Percentiles rank a stretch among this genome's conserved stretches.
Conservation (phyloP, 2,329 filamentous ascomycete species). For the Alternaria arbusti region DNA sequence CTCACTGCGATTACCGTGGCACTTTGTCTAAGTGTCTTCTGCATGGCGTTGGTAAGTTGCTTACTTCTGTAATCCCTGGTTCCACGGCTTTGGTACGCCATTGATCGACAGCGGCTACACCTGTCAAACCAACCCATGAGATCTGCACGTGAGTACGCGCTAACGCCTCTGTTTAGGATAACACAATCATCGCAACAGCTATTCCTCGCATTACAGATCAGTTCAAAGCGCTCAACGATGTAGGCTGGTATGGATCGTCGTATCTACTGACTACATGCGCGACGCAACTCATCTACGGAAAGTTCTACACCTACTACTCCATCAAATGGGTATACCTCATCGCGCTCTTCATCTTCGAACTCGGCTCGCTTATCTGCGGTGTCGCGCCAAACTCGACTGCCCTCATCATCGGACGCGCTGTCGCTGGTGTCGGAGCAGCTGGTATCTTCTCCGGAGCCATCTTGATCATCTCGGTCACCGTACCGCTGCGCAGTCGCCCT, state of each 20-base stretch:
- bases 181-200: slow-evolving; percentile 58
- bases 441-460: slow-evolving; percentile 59
- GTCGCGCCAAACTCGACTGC: slow-evolving; percentile 57
- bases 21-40: slow-evolving; percentile 47
- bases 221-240: slow-evolving; percentile 54
- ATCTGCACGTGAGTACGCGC: not conserved
- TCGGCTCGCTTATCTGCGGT: slow-evolving; percentile 60
- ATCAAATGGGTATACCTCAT: slow-evolving; percentile 56
- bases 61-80: not conserved
- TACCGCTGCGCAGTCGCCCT: slow-evolving; percentile 55
- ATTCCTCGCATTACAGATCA: slow-evolving; percentile 58
- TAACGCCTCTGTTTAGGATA: slow-evolving; percentile 40
- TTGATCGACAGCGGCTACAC: slow-evolving; percentile 2
- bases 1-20: slow-evolving; percentile 42
- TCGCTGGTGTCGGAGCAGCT: slow-evolving; percentile 59
- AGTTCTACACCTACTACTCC: slow-evolving; percentile 56
- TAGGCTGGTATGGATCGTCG: slow-evolving; percentile 54
- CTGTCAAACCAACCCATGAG: not conserved
- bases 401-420: slow-evolving; percentile 59
- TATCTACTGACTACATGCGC: slow-evolving; percentile 53
- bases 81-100: not conserved
- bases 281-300: slow-evolving; percentile 49
- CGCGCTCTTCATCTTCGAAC: slow-evolving; percentile 57
- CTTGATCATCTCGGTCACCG: slow-evolving; percentile 54
- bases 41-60: slow-evolving; percentile 45